phyloP scores from a whole-genome alignment of 116 monocot genomes.

The Trichopus zeylanicus region DNA sequence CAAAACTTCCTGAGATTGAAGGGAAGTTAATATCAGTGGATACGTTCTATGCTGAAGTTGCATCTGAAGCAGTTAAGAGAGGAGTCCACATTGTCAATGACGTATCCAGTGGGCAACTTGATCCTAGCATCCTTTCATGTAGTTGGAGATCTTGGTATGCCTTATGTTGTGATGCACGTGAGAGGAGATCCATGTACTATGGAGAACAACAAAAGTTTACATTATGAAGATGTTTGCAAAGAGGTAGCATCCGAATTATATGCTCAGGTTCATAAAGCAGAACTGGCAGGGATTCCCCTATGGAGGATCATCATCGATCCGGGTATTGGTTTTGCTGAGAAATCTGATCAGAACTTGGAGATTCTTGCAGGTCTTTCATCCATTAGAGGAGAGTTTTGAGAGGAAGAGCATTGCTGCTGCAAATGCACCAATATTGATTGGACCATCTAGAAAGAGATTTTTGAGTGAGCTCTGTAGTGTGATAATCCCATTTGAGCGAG shows the following conservation, averaged over 20 bases:
- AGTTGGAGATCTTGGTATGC: constrained; percentile 52
- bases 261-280: constrained; percentile 47
- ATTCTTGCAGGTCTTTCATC: constrained; percentile 44
- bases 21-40: constrained; percentile 73
- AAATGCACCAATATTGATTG: constrained; percentile 59
- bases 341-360: constrained; percentile 57
- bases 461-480: constrained; percentile 66
- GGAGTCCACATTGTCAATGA: constrained; percentile 86
- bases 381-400: constrained; percentile 45
- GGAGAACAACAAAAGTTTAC: constrained; percentile 54
- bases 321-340: constrained; percentile 88
- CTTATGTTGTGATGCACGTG: constrained; percentile 82
- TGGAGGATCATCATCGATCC: constrained; percentile 88
- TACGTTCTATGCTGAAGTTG: constrained; percentile 84
- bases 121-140: constrained; percentile 53
- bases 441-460: constrained; percentile 90
- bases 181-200: constrained; percentile 88
- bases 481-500: constrained; percentile 55
- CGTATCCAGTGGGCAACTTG: constrained; percentile 72
- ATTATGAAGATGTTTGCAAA: constrained; percentile 62
- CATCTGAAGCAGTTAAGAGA: constrained; percentile 59
- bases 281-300: constrained; percentile 63
- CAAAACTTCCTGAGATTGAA: constrained; percentile 54
- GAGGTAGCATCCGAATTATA: constrained; percentile 62
- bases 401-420: constrained; percentile 48